Conservation (phyloP, 352 stramenopile species). For the Globisporangium lucens region DNA sequence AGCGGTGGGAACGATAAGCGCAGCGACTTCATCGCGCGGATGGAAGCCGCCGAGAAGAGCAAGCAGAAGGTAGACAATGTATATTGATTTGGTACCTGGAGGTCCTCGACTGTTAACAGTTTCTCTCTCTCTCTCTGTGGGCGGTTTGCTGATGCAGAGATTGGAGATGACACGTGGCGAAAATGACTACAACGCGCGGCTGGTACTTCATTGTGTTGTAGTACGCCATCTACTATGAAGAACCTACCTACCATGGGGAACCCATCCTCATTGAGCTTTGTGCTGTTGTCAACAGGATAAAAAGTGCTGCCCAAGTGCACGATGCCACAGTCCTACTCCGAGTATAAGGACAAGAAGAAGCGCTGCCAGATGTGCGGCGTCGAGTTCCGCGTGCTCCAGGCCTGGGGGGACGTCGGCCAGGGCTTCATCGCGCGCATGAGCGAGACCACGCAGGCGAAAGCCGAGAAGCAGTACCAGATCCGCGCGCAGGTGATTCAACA, state of each 20-base stretch:
- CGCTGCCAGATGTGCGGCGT: constrained; percentile 74
- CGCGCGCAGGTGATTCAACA: constrained; percentile 34
- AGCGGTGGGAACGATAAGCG: neutral
- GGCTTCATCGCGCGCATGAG: constrained; percentile 64
- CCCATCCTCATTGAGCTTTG: neutral
- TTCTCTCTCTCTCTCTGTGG: neutral
- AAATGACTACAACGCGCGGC: constrained; percentile 65
- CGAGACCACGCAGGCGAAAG: constrained; percentile 35
- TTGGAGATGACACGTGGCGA: constrained; percentile 68
- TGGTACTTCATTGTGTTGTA: constrained; percentile 24
- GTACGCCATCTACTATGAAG: neutral
- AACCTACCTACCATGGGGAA: neutral
- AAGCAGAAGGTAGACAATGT: constrained; percentile 54
- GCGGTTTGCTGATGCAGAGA: constrained; percentile 35
- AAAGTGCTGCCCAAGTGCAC: constrained; percentile 69
- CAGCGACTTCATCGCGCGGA: constrained; percentile 62
- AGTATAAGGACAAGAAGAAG: constrained; percentile 88
- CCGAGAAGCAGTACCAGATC: constrained; percentile 53
- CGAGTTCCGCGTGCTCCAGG: constrained; percentile 68
- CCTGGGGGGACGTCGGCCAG: constrained; percentile 67
- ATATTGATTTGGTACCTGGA: neutral
- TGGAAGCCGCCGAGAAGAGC: constrained; percentile 78
- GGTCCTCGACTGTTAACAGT: neutral
- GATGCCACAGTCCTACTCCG: constrained; percentile 70
- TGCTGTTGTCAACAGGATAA: constrained; percentile 47